Evolutionary conservation across 225 moss, liverwort and hornwort genomes (phyloP).

Genomic region (Lunularia cruciata): DNA sequence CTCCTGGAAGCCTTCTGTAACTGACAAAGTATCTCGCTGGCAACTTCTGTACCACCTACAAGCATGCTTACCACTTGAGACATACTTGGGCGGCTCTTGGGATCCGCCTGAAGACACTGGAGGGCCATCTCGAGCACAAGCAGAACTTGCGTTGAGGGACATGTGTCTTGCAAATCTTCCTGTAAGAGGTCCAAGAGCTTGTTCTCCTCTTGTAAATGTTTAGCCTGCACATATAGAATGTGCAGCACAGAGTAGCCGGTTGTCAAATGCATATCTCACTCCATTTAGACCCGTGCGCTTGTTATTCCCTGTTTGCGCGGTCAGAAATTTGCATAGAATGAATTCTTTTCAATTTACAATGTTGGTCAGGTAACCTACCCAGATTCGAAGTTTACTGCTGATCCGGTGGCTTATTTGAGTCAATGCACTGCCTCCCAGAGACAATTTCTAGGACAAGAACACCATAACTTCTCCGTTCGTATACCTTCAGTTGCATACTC

Average conservation of each 20-base stretch:
- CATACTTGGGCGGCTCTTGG: conserved; percentile 27
- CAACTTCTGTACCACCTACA: conserved; percentile 16
- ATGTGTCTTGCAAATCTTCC: not conserved
- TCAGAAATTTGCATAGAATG: too few species aligned
- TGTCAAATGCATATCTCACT: too few species aligned
- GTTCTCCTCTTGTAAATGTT: not conserved
- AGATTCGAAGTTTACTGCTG: not conserved
- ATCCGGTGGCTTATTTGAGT: conserved; percentile 10
- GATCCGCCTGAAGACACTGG: conserved; percentile 8
- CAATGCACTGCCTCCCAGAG: conserved; percentile 31
- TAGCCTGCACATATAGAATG: conserved; percentile 27
- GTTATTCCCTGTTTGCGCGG: not conserved
- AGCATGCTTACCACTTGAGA: conserved; percentile 25
- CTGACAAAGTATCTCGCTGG: conserved; percentile 10
- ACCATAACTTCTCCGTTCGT: conserved; percentile 31
- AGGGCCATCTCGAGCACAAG: conserved; percentile 23
- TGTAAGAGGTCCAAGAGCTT: conserved; percentile 23
- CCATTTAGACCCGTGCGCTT: not conserved
- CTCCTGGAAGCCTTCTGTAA: too few species aligned
- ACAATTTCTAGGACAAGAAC: conserved; percentile 35
- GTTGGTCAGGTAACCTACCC: too few species aligned
- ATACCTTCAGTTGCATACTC: conserved; percentile 34
- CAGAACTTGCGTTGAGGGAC: conserved; percentile 6
- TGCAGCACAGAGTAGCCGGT: too few species aligned
- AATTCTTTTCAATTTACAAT: too few species aligned